Evolutionary conservation across 1,284 basidiomycete species (phyloP), one percentile per base, ranked within the genome.

Genomic region (Peniophora sp.): DNA sequence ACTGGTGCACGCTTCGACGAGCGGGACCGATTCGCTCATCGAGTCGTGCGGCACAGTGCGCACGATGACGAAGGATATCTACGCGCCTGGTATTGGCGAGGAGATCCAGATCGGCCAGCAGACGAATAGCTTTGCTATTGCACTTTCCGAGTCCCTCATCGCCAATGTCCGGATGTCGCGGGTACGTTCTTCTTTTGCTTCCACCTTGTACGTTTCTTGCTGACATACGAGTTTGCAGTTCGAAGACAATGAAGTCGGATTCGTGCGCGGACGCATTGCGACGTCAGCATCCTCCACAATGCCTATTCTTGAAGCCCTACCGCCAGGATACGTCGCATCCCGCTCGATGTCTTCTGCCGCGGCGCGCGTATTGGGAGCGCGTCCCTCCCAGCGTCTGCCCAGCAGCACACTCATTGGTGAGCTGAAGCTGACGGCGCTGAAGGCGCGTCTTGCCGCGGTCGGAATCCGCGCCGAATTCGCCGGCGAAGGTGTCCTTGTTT

Each of bases 201-300:
- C 48, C 25, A 43, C 45, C 50, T 50, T 32, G 24, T 3, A 51
- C 50, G 49, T 48, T 47, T 27, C 49, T 47, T 46, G 55, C 38
- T 49, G 25, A n/a, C 10, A 20, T 48, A 50, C 49, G 46, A 56
- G 17, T 41, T 27, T 5, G 3, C 56, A 96, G 89, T 97, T 97
- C 63, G 97, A 99, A 62, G 96, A 97, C 61, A 98, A 95, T 64
- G 93, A 98, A 65, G 89, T 99, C 39, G 92, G 89, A 17, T 94
- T 88, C 65, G 83, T 98, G 38, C 84, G 85, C 27, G 96, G 94
- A 23, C 81, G 88, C 23, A 83, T 98, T 25, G 77, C 86, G 3
- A 81, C 84, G 45, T 84, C 90, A 47, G 83, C 89, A 10, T 93
- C 85, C 55, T 92, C 92, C 44, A 79, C 77, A 20, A 77, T 85